These are phyloP conservation scores for Xylaria cubensis DNA, from an alignment of 495 filamentous ascomycete species.

Conservation along the genomic window DNA sequence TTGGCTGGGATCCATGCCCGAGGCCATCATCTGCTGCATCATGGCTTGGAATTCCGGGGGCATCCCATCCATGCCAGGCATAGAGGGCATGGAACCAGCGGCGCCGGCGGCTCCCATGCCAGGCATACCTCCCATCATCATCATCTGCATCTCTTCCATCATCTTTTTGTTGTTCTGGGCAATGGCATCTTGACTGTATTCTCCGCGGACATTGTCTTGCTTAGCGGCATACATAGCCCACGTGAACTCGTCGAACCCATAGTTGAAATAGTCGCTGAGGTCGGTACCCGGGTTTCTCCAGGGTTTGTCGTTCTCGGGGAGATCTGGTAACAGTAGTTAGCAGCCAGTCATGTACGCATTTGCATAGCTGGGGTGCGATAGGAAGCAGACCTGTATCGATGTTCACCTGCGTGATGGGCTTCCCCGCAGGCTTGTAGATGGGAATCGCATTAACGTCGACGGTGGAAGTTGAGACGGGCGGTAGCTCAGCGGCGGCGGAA, in stretches of 20 bases:
- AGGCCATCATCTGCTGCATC: slow-evolving; percentile 81
- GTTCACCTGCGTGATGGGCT: slow-evolving; percentile 82
- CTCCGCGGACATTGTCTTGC: slow-evolving; percentile 76
- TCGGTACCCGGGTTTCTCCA: slow-evolving; percentile 97
- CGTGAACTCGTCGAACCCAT: slow-evolving; percentile 99
- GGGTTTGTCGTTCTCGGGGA: slow-evolving; percentile 85
- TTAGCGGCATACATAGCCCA: slow-evolving; percentile 95
- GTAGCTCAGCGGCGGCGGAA: slow-evolving; percentile 50
- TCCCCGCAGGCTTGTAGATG: slow-evolving; percentile 72
- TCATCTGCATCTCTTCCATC: slow-evolving; percentile 86
- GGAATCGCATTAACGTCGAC: slow-evolving; percentile 87
- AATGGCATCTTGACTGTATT: slow-evolving; percentile 63
- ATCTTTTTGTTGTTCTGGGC: slow-evolving; percentile 81
- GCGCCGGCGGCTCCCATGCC: slow-evolving; percentile 53
- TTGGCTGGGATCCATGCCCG: slow-evolving; percentile 80
- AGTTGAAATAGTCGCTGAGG: slow-evolving; percentile 97
- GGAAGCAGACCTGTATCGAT: slow-evolving; percentile 62
- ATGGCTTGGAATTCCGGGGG: slow-evolving; percentile 81
- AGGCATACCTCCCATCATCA: slow-evolving; percentile 81
- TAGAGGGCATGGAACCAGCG: slow-evolving; percentile 64
- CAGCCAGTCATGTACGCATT: background rate
- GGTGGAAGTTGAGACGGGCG: slow-evolving; percentile 71
- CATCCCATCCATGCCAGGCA: slow-evolving; percentile 75
- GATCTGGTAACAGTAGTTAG: slow-evolving; percentile 57
- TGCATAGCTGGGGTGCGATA: slow-evolving; percentile 20